These are phyloP conservation scores for Gynochthodes officinalis DNA, from an alignment of 257 asterid species.

Conservation along the genomic window DNA sequence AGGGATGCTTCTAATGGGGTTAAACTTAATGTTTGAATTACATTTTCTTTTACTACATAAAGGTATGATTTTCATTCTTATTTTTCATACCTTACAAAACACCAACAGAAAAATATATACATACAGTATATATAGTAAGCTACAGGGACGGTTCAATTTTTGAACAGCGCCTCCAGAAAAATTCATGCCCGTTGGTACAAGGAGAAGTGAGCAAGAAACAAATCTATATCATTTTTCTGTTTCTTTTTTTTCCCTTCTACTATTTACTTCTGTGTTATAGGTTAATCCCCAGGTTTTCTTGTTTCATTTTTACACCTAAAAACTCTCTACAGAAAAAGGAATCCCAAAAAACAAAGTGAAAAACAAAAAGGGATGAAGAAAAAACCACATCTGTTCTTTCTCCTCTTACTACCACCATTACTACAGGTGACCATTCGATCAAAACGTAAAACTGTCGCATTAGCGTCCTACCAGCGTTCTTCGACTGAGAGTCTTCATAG, in stretches of 20 bases:
- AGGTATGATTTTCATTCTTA: no score
- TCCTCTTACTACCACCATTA: not conserved
- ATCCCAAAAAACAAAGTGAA: not conserved
- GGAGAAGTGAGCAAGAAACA: not conserved
- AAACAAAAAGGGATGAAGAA: not conserved
- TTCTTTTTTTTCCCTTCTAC: not conserved
- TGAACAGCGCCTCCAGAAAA: conserved; percentile 4
- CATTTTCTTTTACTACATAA: no score
- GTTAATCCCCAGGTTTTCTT: not conserved
- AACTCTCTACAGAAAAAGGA: not conserved
- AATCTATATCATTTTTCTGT: not conserved
- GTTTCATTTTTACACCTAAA: conserved; percentile 5
- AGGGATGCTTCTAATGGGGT: no score
- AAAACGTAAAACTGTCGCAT: not conserved
- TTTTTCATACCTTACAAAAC: no score
- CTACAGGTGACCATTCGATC: no score
- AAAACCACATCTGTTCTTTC: not conserved
- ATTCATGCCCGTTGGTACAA: conserved; percentile 3
- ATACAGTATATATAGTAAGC: no score
- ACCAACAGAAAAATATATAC: no score
- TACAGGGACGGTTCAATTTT: not conserved
- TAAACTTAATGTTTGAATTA: no score
- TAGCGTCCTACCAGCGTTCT: not conserved
- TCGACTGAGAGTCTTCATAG: not conserved
- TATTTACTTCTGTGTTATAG: conserved; percentile 5